Percentiles rank a stretch among this genome's conserved stretches.
These are phyloP conservation scores for Ophiobolus disseminans DNA, from an alignment of 2,329 filamentous ascomycete species.

Conservation along the genomic window DNA sequence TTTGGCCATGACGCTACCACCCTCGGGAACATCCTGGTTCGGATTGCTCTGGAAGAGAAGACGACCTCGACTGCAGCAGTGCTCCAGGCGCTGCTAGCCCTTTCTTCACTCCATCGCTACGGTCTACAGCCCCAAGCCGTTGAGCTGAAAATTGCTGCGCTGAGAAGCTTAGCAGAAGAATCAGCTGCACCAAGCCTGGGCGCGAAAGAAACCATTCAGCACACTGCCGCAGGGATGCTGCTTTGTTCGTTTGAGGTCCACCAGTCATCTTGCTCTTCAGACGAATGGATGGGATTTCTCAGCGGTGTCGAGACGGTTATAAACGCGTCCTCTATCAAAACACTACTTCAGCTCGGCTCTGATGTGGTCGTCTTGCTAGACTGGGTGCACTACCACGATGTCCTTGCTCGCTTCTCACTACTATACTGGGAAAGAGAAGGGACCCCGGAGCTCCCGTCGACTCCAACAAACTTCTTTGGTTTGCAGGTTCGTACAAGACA, in stretches of 20 bases:
- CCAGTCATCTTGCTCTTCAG: constrained; percentile 14
- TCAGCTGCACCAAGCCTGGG: background rate
- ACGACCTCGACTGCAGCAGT: constrained; percentile 15
- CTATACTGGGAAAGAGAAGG: constrained; percentile 14
- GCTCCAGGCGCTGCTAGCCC: constrained; percentile 14
- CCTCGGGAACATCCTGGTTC: background rate
- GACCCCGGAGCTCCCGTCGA: background rate
- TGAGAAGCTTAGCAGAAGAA: constrained; percentile 11
- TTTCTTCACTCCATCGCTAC: constrained; percentile 19
- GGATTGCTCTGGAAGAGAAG: background rate
- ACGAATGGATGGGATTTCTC: constrained; percentile 22
- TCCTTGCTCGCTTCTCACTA: constrained; percentile 19
- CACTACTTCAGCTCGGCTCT: constrained; percentile 1
- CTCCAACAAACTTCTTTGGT: background rate
- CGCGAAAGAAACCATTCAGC: constrained; percentile 13
- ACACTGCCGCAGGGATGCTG: constrained; percentile 21
- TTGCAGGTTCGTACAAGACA: constrained; percentile 1
- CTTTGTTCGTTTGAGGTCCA: constrained; percentile 24
- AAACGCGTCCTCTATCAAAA: constrained; percentile 1
- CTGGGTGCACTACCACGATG: constrained; percentile 30
- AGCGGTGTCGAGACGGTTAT: constrained; percentile 16
- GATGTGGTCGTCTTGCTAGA: constrained; percentile 17
- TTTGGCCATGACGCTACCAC: constrained; percentile 11
- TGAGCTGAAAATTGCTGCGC: constrained; percentile 13
- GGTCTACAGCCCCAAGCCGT: constrained; percentile 17